phyloP scores from a whole-genome alignment of 2,329 filamentous ascomycete species.

The Decorospora gaudefroyi region DNA sequence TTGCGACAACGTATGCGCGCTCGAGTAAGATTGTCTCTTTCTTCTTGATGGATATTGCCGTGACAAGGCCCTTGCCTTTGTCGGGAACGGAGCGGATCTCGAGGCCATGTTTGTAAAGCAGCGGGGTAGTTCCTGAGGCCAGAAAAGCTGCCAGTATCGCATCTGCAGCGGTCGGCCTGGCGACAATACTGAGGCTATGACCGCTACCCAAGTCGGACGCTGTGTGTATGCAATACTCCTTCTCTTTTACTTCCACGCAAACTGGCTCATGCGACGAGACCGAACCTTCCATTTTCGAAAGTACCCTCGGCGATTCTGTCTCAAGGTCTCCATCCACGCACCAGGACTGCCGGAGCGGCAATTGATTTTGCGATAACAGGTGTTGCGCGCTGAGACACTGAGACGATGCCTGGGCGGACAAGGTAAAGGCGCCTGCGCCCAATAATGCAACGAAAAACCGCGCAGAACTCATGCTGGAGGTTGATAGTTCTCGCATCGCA shows the following conservation, averaged over 20 bases:
- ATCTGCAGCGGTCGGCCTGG: conserved; percentile 22
- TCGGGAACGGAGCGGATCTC: conserved; percentile 24
- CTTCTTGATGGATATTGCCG: conserved; percentile 19
- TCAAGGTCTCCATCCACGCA: conserved; percentile 6
- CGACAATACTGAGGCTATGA: conserved; percentile 28
- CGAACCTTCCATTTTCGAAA: conserved; percentile 5
- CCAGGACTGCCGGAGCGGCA: conserved; percentile 13
- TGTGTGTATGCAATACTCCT: conserved; percentile 29
- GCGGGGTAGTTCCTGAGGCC: conserved; percentile 1
- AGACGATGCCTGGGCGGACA: conserved; percentile 3
- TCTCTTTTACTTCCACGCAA: conserved; percentile 16
- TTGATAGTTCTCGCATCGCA: conserved; percentile 4
- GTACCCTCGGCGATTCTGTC: background rate
- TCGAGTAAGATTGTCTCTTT: conserved; percentile 28
- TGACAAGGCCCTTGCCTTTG: conserved; percentile 32
- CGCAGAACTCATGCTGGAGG: conserved; percentile 17
- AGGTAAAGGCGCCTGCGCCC: conserved; percentile 4
- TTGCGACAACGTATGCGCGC: conserved; percentile 26
- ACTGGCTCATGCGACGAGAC: conserved; percentile 22
- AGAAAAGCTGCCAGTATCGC: conserved; percentile 18
- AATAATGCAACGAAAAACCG: conserved; percentile 9
- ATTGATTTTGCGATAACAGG: conserved; percentile 13
- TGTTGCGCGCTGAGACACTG: conserved; percentile 18
- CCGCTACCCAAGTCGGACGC: conserved; percentile 15
- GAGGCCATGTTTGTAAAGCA: conserved; percentile 5